These are phyloP conservation scores for Penicillium capsulatum DNA, from an alignment of 2,329 filamentous ascomycete species.

Conservation along the genomic window DNA sequence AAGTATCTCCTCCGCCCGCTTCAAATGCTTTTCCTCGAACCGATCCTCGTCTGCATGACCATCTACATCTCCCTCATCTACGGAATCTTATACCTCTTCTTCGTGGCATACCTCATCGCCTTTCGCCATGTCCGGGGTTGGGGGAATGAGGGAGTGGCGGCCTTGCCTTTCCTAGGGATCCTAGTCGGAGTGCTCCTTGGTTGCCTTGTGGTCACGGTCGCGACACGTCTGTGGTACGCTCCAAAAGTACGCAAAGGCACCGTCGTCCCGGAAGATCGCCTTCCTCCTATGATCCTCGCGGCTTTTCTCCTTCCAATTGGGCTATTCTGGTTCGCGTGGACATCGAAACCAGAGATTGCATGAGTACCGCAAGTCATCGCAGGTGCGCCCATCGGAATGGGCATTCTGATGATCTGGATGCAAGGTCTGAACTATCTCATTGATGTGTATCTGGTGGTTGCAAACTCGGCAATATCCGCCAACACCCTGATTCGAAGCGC, in stretches of 20 bases:
- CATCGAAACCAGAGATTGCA: conserved; percentile 37
- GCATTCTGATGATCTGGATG: conserved; percentile 32
- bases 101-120: conserved; percentile 79
- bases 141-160: conserved; percentile 60
- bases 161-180: conserved; percentile 79
- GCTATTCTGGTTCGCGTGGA: conserved; percentile 69
- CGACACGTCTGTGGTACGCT: conserved; percentile 50
- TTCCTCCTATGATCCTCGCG: conserved; percentile 26
- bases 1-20: conserved; percentile 52
- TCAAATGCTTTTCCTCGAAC: conserved; percentile 62
- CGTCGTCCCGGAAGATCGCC: conserved; percentile 20
- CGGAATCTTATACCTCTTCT: conserved; percentile 74
- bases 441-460: no score
- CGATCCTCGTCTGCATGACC: conserved; percentile 64
- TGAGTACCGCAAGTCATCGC: conserved; percentile 31
- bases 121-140: conserved; percentile 58
- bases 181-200: conserved; percentile 63
- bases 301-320: conserved; percentile 45
- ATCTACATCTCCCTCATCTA: conserved; percentile 75
- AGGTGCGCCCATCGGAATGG: conserved; percentile 25
- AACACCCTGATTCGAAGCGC: conserved; percentile 37
- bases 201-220: conserved; percentile 28
- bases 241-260: conserved; percentile 44
- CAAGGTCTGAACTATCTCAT: conserved; percentile 41
- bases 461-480: no score